phyloP scores from a whole-genome alignment of 2,329 filamentous ascomycete species.

The Coniochaeta prunicola region DNA sequence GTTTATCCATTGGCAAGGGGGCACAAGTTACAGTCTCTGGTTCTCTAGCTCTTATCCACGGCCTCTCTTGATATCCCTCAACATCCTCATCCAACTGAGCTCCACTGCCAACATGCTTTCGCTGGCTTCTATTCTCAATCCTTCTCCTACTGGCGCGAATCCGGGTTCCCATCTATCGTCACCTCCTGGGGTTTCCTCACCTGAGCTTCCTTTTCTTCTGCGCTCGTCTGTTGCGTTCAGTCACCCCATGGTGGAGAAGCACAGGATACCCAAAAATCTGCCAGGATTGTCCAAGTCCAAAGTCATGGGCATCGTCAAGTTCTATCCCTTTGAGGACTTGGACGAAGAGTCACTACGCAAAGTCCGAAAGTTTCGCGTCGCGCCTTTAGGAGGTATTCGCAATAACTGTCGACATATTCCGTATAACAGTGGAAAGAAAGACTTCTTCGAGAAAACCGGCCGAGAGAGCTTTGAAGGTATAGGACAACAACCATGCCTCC shows the following conservation, averaged over 20 bases:
- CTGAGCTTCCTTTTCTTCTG: constrained; percentile 17
- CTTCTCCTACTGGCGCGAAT: constrained; percentile 36
- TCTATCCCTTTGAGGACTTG: constrained; percentile 63
- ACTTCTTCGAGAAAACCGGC: constrained; percentile 79
- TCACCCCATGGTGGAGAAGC: constrained; percentile 28
- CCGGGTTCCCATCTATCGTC: constrained; percentile 23
- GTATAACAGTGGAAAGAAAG: constrained; percentile 91
- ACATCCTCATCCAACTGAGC: constrained; percentile 20
- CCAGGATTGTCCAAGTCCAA: constrained; percentile 54
- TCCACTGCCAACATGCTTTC: constrained; percentile 48
- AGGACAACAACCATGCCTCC: constrained; percentile 11
- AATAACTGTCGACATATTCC: constrained; percentile 71
- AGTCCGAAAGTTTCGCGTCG: constrained; percentile 58
- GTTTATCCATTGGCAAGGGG: neutral
- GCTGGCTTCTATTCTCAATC: constrained; percentile 60
- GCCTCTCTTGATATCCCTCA: constrained; percentile 19
- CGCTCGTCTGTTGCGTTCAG: constrained; percentile 10
- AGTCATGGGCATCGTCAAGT: constrained; percentile 62
- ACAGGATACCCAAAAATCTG: constrained; percentile 59
- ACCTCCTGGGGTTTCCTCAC: constrained; percentile 31
- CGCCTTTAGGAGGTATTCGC: constrained; percentile 55
- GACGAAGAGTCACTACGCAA: constrained; percentile 48
- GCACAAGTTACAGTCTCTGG: neutral
- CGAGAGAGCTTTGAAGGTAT: constrained; percentile 83
- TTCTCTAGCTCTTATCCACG: neutral